Conservation (phyloP, 169 alveolate genomes). For the Ichthyophthirius multifiliis region DNA sequence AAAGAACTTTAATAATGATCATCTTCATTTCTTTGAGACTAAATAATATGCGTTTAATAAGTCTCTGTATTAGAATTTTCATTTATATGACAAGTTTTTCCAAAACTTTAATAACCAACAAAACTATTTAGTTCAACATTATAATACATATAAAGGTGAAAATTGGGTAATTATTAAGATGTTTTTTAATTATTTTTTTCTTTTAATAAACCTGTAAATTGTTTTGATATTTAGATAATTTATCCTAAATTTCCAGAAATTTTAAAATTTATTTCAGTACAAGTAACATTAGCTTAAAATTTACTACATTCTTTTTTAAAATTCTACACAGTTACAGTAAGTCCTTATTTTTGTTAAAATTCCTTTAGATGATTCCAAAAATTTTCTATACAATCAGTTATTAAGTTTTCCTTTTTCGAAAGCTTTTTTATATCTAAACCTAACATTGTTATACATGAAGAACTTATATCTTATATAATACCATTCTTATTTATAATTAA, state of each 20-base stretch:
- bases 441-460: constrained; percentile 8
- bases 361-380: constrained; percentile 1
- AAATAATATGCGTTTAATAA: not conserved
- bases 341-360: constrained; percentile 7
- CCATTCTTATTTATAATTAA: constrained; percentile 13
- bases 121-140: not conserved
- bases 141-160: no score
- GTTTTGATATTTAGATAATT: not conserved
- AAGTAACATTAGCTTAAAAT: not conserved
- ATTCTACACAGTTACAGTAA: not conserved
- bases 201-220: not conserved
- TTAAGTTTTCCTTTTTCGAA: not conserved
- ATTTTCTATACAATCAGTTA: constrained; percentile 5
- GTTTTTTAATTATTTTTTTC: not conserved
- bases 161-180: not conserved
- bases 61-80: not conserved
- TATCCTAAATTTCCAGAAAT: constrained; percentile 2
- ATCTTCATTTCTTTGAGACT: not conserved
- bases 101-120: not conserved
- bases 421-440: constrained; percentile 21
- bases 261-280: not conserved
- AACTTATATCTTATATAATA: not conserved
- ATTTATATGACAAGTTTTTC: not conserved
- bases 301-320: not conserved
- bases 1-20: no score